A percentile compares a stretch with the other conserved stretches of the same genome.
phyloP scores from a whole-genome alignment of 257 asterid species.

The Paulownia fortunei region DNA sequence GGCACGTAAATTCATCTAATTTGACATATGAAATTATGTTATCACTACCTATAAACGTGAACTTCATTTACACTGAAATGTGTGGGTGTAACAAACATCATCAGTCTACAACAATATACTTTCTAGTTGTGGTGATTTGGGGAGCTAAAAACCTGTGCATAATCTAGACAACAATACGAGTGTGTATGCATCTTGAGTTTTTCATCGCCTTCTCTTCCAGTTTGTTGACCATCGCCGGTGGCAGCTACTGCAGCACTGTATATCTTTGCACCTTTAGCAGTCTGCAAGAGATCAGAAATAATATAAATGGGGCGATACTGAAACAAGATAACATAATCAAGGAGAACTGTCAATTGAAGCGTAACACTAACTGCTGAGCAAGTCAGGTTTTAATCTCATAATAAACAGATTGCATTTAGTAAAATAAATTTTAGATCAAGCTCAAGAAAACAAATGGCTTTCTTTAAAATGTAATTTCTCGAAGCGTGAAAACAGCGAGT shows the following conservation, averaged over 20 bases:
- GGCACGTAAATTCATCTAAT: background rate
- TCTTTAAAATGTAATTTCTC: background rate
- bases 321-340: constrained; percentile 1
- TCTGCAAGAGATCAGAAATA: constrained; percentile 47
- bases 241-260: constrained; percentile 87
- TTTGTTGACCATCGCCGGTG: constrained; percentile 57
- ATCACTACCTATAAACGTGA: background rate
- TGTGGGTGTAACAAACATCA: background rate
- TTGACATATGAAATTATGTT: background rate
- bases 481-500: background rate
- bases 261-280: constrained; percentile 85
- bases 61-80: constrained; percentile 1
- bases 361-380: background rate
- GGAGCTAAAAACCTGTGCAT: constrained; percentile 74
- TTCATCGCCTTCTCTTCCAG: constrained; percentile 87
- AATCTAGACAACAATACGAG: constrained; percentile 90
- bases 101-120: constrained; percentile 16
- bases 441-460: background rate
- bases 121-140: constrained; percentile 15
- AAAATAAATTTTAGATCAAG: background rate
- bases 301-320: constrained; percentile 2
- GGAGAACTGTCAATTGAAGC: constrained; percentile 1
- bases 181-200: constrained; percentile 89
- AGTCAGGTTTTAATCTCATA: background rate
- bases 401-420: background rate